These are phyloP conservation scores for Botrytis paeoniae DNA, from an alignment of 2,329 filamentous ascomycete species.

Conservation along the genomic window DNA sequence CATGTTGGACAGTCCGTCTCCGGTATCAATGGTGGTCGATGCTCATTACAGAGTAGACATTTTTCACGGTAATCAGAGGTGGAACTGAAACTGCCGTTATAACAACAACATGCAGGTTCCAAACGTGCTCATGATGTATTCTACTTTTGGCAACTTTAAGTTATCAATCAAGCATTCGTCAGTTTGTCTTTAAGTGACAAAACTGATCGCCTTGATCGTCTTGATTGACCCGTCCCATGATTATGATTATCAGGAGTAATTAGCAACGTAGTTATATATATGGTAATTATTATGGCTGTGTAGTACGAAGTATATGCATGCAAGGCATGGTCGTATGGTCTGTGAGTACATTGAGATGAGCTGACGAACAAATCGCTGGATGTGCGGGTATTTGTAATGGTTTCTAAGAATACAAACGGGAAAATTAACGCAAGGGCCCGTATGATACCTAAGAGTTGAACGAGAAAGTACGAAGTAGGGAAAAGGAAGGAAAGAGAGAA, in stretches of 20 bases:
- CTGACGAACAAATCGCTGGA: slow-evolving; percentile 8
- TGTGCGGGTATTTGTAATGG: neutral
- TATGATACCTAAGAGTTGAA: slow-evolving; percentile 1
- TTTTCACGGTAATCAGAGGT: neutral
- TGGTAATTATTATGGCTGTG: neutral
- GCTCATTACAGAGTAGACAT: slow-evolving; percentile 9
- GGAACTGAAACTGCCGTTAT: slow-evolving; percentile 11
- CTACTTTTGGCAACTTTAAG: neutral
- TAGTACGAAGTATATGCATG: neutral
- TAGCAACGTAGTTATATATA: neutral
- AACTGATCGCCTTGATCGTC: neutral
- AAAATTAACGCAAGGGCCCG: slow-evolving; percentile 4
- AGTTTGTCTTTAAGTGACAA: neutral
- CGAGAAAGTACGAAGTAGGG: no score
- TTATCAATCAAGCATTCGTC: slow-evolving; percentile 5
- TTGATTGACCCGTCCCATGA: neutral
- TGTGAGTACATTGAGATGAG: slow-evolving; percentile 5
- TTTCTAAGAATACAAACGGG: slow-evolving; percentile 10
- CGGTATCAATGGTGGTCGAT: neutral
- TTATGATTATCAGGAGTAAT: slow-evolving; percentile 2
- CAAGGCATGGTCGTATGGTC: neutral
- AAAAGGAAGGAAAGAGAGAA: neutral
- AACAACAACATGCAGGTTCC: neutral
- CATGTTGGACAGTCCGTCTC: neutral
- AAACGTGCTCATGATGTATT: neutral